Evolutionary conservation across 176 grass and related monocot genomes (phyloP).

Genomic region (Aegilops tauschii): DNA sequence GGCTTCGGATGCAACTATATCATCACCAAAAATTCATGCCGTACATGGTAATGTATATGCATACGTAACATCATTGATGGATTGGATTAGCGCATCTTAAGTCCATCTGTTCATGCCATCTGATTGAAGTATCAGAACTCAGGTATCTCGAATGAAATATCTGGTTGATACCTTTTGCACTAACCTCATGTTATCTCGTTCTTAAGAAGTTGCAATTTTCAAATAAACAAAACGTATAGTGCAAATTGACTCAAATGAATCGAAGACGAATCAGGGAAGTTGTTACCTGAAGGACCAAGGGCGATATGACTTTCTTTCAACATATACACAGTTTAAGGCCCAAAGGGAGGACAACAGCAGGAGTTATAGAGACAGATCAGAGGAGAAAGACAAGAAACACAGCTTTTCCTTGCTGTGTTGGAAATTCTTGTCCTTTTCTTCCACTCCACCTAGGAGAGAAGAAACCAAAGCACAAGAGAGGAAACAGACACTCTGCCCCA

Average conservation of each 20-base stretch:
- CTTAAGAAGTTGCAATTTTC: conserved; percentile 3
- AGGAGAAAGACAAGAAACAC: conserved; percentile 27
- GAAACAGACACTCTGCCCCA: conserved; percentile 21
- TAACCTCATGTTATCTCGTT: background rate
- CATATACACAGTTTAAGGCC: conserved; percentile 20
- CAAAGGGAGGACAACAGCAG: conserved; percentile 34
- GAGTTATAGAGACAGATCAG: conserved; percentile 46
- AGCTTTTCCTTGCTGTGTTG: conserved; percentile 17
- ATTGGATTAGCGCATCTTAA: conserved; percentile 7
- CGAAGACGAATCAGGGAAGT: conserved; percentile 21
- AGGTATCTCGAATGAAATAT: conserved; percentile 4
- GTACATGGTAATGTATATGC: background rate
- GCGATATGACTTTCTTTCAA: conserved; percentile 27
- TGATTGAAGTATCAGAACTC: background rate
- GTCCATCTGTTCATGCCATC: background rate
- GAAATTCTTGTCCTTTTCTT: conserved; percentile 42
- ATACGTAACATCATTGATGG: background rate
- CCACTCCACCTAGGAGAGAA: conserved; percentile 37
- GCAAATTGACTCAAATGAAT: conserved; percentile 18
- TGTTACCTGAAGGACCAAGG: conserved; percentile 39
- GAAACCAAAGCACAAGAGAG: conserved; percentile 50
- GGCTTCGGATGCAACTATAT: background rate
- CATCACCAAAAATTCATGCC: background rate
- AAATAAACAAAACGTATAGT: background rate
- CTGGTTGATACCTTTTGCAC: background rate